Conservation (phyloP, 495 filamentous ascomycete species). For the Aspergillus carlsbadensis region DNA sequence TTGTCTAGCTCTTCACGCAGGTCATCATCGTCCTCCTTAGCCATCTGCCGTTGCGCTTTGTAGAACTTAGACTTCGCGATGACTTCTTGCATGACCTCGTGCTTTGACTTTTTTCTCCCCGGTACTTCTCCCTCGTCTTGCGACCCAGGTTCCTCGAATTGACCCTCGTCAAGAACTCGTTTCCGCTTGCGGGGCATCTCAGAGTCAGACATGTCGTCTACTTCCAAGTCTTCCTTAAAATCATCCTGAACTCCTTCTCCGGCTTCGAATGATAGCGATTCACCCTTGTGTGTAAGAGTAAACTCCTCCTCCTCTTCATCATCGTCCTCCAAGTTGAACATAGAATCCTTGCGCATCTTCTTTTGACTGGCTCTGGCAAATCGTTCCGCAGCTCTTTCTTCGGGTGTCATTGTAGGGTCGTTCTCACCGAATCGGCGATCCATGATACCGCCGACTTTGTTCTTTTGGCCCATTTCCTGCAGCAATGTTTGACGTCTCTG, state of each 20-base stretch:
- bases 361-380: conserved; percentile 82
- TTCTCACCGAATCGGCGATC: conserved; percentile 96
- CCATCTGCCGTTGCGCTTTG: conserved; percentile 88
- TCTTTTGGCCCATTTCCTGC: conserved; percentile 78
- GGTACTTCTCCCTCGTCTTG: conserved; percentile 40
- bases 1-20: conserved; percentile 78
- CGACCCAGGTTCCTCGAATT: conserved; percentile 24
- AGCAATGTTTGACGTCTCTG: conserved; percentile 78
- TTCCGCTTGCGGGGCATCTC: conserved; percentile 63
- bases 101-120: conserved; percentile 84
- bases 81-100: conserved; percentile 95
- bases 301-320: conserved; percentile 51
- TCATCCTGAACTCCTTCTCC: conserved; percentile 58
- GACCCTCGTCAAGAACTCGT: conserved; percentile 36
- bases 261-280: conserved; percentile 63
- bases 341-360: conserved; percentile 63
- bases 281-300: conserved; percentile 80
- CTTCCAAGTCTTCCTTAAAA: conserved; percentile 67
- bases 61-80: conserved; percentile 95
- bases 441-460: conserved; percentile 88
- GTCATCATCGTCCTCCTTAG: conserved; percentile 93
- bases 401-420: conserved; percentile 87
- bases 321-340: conserved; percentile 90
- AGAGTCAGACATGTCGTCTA: conserved; percentile 63
- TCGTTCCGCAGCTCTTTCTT: conserved; percentile 88